Evolutionary conservation across 2,329 filamentous ascomycete species (phyloP).

Genomic region (Trichoderma sp.): DNA sequence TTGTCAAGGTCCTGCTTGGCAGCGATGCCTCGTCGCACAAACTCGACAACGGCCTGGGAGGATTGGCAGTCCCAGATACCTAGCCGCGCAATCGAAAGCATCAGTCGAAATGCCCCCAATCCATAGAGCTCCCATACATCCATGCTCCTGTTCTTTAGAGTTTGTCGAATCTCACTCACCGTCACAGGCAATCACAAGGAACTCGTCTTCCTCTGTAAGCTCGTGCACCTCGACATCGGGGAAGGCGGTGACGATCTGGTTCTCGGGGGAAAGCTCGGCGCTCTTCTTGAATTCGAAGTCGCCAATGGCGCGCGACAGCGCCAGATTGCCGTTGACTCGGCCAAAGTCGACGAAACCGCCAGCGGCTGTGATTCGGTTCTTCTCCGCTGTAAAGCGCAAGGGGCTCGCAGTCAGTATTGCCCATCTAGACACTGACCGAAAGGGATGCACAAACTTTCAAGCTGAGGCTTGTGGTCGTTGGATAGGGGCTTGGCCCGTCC

Average conservation of each 20-base stretch:
- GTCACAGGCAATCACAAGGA: conserved; percentile 89
- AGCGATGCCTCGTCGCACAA: conserved; percentile 92
- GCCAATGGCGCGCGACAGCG: conserved; percentile 93
- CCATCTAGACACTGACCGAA: background rate
- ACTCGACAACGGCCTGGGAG: conserved; percentile 95
- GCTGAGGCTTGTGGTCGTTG: conserved; percentile 99
- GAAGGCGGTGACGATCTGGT: conserved; percentile 96
- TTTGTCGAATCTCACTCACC: conserved; percentile 57
- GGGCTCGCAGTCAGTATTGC: conserved; percentile 30
- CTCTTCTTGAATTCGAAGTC: conserved; percentile 99
- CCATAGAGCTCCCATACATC: background rate
- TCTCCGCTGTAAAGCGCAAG: conserved; percentile 67
- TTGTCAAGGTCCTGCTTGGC: conserved; percentile 92
- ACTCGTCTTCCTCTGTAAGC: conserved; percentile 90
- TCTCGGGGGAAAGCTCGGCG: conserved; percentile 92
- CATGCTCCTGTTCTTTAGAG: background rate
- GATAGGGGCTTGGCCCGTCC: conserved; percentile 95
- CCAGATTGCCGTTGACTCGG: conserved; percentile 96
- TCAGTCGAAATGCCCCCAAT: background rate
- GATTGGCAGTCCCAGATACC: conserved; percentile 99
- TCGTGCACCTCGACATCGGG: conserved; percentile 93
- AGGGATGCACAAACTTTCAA: conserved; percentile 69
- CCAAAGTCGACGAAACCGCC: conserved; percentile 98
- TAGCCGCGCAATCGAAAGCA: conserved; percentile 42
- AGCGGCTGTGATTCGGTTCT: conserved; percentile 91